phyloP scores from a whole-genome alignment of 257 asterid genomes.

The Gynochthodes officinalis region DNA sequence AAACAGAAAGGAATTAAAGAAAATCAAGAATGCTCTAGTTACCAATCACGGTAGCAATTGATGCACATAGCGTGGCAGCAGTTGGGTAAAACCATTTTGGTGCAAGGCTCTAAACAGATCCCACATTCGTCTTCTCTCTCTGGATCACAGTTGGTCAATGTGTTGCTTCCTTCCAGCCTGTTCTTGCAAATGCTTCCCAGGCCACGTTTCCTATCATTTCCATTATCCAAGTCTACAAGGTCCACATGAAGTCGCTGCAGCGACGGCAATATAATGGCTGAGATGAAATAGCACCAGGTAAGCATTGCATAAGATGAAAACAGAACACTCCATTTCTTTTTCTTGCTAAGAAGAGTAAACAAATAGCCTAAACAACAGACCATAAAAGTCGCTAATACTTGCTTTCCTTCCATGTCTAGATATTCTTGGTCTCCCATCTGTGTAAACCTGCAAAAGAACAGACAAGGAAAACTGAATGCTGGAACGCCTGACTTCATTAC shows the following conservation, averaged over 20 bases:
- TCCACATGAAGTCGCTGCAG: conserved; percentile 68
- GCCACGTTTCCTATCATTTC: conserved; percentile 26
- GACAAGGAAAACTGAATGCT: background rate
- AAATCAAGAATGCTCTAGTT: conserved; percentile 35
- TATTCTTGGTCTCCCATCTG: conserved; percentile 67
- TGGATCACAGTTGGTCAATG: conserved; percentile 30
- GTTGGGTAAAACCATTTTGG: conserved; percentile 80
- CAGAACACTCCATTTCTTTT: background rate
- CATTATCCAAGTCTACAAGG: conserved; percentile 39
- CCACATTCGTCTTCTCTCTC: conserved; percentile 77
- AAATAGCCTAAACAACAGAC: conserved; percentile 37
- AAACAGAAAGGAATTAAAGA: background rate
- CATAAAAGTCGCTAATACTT: conserved; percentile 68
- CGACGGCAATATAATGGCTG: conserved; percentile 86
- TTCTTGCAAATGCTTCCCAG: conserved; percentile 34
- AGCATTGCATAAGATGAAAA: background rate
- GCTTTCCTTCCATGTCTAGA: conserved; percentile 73
- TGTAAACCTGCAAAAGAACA: conserved; percentile 50
- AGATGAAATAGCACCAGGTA: conserved; percentile 11
- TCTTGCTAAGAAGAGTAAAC: background rate
- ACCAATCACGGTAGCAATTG: conserved; percentile 85
- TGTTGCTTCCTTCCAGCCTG: conserved; percentile 33
- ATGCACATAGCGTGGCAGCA: conserved; percentile 96
- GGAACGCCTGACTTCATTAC: conserved; percentile 5
- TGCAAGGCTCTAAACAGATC: conserved; percentile 79